These are phyloP conservation scores for Claviceps sp. DNA, from an alignment of 2,329 filamentous ascomycete genomes.

Conservation along the genomic window DNA sequence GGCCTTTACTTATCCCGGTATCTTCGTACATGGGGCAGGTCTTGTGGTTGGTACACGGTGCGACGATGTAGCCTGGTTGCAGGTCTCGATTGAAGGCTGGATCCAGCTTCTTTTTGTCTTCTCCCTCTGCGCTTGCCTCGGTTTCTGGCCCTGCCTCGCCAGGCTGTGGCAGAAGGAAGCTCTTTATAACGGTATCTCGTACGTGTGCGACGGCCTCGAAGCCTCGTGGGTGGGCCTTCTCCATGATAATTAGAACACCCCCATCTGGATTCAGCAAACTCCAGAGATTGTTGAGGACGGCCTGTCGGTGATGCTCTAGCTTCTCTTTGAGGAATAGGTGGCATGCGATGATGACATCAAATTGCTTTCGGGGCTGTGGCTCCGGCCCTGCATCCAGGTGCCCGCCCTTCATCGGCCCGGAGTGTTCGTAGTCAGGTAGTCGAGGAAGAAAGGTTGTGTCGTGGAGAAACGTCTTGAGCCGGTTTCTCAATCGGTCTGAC, in stretches of 20 bases:
- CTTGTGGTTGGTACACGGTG: slow-evolving; percentile 77
- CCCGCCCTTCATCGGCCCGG: slow-evolving; percentile 42
- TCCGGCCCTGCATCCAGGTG: slow-evolving; percentile 44
- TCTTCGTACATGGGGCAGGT: slow-evolving; percentile 78
- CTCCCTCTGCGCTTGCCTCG: slow-evolving; percentile 11
- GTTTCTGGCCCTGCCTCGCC: slow-evolving; percentile 21
- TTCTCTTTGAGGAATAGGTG: slow-evolving; percentile 67
- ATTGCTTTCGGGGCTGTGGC: slow-evolving; percentile 56
- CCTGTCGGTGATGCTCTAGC: slow-evolving; percentile 64
- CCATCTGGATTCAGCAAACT: slow-evolving; percentile 69
- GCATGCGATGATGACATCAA: slow-evolving; percentile 80
- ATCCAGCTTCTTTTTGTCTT: slow-evolving; percentile 18
- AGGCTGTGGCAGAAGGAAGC: slow-evolving; percentile 46
- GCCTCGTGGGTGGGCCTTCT: slow-evolving; percentile 82
- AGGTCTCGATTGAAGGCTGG: slow-evolving; percentile 28
- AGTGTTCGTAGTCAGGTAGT: slow-evolving; percentile 72
- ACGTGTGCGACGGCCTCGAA: slow-evolving; percentile 87
- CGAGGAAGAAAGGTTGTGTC: slow-evolving; percentile 88
- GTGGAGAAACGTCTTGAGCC: slow-evolving; percentile 63
- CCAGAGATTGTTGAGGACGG: slow-evolving; percentile 81
- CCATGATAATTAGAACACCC: slow-evolving; percentile 73
- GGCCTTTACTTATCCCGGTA: slow-evolving; percentile 54
- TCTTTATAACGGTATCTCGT: slow-evolving; percentile 62
- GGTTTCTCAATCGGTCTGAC: slow-evolving; percentile 59
- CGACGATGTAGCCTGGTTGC: slow-evolving; percentile 51